These are phyloP conservation scores for Ottelia alismoides DNA, from an alignment of 106 monocot species.

Conservation along the genomic window DNA sequence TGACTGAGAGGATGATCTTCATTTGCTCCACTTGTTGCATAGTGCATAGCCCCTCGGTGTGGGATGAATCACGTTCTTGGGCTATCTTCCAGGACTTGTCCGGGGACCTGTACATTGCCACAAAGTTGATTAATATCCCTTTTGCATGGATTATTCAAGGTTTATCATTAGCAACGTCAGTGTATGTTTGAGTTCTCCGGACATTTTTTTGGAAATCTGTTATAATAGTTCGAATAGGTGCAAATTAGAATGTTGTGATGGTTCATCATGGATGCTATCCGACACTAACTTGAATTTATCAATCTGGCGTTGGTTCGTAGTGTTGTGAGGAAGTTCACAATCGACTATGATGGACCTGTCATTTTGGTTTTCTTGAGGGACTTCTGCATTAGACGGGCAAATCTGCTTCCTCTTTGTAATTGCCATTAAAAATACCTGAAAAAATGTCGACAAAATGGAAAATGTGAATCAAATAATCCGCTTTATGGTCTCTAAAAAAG, in stretches of 20 bases:
- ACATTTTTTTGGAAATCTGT: neutral
- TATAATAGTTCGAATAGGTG: neutral
- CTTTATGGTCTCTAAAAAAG: too few species aligned
- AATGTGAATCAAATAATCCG: neutral
- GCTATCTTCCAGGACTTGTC: constrained; percentile 36
- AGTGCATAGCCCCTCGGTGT: constrained; percentile 36
- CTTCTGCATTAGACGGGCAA: constrained; percentile 27
- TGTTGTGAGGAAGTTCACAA: too few species aligned
- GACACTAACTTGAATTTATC: constrained; percentile 43
- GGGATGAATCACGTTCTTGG: constrained; percentile 17
- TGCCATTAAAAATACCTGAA: constrained; percentile 56
- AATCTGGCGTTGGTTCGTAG: too few species aligned
- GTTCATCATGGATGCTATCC: too few species aligned
- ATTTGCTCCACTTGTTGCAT: constrained; percentile 26
- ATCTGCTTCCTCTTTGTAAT: constrained; percentile 55
- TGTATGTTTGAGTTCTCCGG: neutral
- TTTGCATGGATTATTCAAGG: neutral
- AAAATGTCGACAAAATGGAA: constrained; percentile 4
- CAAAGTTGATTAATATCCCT: too few species aligned
- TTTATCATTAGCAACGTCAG: neutral
- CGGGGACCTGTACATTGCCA: constrained; percentile 23
- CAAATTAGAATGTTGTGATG: neutral
- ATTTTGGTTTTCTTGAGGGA: constrained; percentile 1
- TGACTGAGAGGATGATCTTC: constrained; percentile 40
- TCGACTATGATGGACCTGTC: neutral